phyloP scores from a whole-genome alignment of 2,329 filamentous ascomycete genomes.

The Penicillium sp. region DNA sequence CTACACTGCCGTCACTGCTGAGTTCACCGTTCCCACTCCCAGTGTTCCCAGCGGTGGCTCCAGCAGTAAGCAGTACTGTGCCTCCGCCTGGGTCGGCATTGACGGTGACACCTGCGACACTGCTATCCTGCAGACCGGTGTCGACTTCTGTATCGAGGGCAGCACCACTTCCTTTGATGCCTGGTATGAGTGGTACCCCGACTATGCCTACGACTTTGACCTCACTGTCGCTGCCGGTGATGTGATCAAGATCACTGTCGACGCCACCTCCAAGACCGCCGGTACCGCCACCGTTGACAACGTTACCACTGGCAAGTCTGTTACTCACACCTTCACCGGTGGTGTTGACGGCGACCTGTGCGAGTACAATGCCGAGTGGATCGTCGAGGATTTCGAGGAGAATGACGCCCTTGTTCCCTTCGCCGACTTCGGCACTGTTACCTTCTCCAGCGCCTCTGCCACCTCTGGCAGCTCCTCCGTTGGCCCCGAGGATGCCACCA shows the following conservation, averaged over 20 bases:
- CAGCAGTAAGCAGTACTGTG: conserved; percentile 18
- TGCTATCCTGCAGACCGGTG: conserved; percentile 57
- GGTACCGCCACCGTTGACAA: conserved; percentile 54
- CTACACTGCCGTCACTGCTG: conserved; percentile 55
- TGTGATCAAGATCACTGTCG: conserved; percentile 43
- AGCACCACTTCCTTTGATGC: conserved; percentile 50
- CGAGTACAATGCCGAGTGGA: conserved; percentile 63
- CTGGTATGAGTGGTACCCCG: conserved; percentile 64
- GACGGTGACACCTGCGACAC: conserved; percentile 58
- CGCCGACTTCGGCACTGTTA: conserved; percentile 15
- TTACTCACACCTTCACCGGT: conserved; percentile 52
- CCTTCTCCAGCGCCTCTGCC: conserved; percentile 46
- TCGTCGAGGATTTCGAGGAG: conserved; percentile 48
- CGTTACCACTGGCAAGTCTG: conserved; percentile 50
- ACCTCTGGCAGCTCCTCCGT: conserved; percentile 29
- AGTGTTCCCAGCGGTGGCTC: conserved; percentile 38
- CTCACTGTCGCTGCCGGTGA: conserved; percentile 49
- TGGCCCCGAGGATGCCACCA: conserved; percentile 38
- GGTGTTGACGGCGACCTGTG: conserved; percentile 46
- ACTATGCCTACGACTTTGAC: conserved; percentile 55
- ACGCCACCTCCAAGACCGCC: conserved; percentile 41
- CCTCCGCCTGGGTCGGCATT: conserved; percentile 60
- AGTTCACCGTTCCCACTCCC: conserved; percentile 54
- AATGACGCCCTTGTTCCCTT: conserved; percentile 2
- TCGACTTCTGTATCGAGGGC: conserved; percentile 54